Percentiles rank a stretch among this genome's conserved stretches.
These are phyloP conservation scores for Coccomyxa sp. DNA, from an alignment of 139 green algal species.

Conservation along the genomic window DNA sequence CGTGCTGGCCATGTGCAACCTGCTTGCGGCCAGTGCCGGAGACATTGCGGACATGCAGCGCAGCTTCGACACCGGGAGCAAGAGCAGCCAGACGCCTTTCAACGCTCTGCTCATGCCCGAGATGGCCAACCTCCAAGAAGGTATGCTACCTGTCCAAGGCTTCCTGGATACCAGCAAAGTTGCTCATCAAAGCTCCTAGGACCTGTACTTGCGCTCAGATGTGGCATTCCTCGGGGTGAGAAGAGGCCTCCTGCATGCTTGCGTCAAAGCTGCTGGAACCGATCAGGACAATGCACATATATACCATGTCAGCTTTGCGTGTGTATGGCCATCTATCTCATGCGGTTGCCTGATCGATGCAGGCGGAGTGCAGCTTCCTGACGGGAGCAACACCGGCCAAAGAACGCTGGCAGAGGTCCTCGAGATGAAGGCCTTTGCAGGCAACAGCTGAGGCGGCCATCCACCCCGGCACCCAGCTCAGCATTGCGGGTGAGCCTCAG, in stretches of 20 bases:
- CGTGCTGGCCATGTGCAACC: slow-evolving; percentile 5
- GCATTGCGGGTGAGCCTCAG: too few relatives aligned
- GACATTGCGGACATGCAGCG: neutral
- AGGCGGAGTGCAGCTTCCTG: neutral
- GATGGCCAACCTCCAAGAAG: neutral
- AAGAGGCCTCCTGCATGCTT: too few relatives aligned
- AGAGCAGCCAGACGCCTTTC: neutral
- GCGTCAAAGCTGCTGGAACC: too few relatives aligned
- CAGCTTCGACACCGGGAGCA: neutral
- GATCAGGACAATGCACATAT: too few relatives aligned
- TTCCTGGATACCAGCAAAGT: too few relatives aligned
- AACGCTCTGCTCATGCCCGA: neutral
- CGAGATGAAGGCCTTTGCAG: neutral
- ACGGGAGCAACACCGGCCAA: neutral
- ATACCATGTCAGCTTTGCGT: too few relatives aligned
- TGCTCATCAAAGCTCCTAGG: too few relatives aligned
- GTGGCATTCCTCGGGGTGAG: too few relatives aligned
- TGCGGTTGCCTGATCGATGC: too few relatives aligned
- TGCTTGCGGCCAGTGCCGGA: neutral
- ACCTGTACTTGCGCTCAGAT: too few relatives aligned
- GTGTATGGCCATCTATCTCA: too few relatives aligned
- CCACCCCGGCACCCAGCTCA: too few relatives aligned
- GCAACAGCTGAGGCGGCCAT: neutral
- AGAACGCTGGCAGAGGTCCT: neutral
- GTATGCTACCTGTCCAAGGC: neutral